Percentiles rank a stretch among this genome's conserved stretches.
These are phyloP conservation scores for Cyberlindnera mississippiensis DNA, from an alignment of 805 yeast species.

Conservation along the genomic window DNA sequence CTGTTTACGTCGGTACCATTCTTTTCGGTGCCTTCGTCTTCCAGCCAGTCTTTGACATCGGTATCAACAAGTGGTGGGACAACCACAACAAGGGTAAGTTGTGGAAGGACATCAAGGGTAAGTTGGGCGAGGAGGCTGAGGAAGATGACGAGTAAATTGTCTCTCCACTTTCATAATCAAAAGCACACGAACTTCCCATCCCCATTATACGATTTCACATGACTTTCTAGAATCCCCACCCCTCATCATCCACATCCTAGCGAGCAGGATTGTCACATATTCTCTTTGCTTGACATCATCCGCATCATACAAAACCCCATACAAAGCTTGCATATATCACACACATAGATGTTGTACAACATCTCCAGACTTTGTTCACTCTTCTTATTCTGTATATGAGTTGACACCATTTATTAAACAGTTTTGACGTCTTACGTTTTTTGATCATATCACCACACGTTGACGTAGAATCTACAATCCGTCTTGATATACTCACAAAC, in stretches of 20 bases:
- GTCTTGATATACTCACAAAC: too few species aligned
- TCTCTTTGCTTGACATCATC: not conserved
- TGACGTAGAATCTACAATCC: too few species aligned
- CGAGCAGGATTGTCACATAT: too few species aligned
- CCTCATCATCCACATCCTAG: not conserved
- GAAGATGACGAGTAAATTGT: constrained; percentile 44
- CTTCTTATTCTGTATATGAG: constrained; percentile 6
- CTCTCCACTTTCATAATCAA: not conserved
- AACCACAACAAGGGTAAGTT: constrained; percentile 79
- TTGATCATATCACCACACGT: not conserved
- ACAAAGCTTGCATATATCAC: constrained; percentile 13
- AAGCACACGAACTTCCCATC: not conserved
- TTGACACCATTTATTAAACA: constrained; percentile 4
- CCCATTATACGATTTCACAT: not conserved
- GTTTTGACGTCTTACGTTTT: constrained; percentile 1
- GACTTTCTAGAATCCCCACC: not conserved
- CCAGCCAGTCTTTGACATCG: constrained; percentile 71
- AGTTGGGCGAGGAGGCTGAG: constrained; percentile 54
- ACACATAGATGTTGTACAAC: constrained; percentile 4
- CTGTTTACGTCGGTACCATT: constrained; percentile 78
- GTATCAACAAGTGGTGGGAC: constrained; percentile 67
- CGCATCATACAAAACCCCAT: constrained; percentile 2
- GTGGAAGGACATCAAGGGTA: constrained; percentile 75
- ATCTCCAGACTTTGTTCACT: constrained; percentile 9
- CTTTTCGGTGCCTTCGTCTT: constrained; percentile 83